Base-by-base conservation (phyloP, 495 filamentous ascomycete species). In the Penicillium longicatenatum region DNA sequence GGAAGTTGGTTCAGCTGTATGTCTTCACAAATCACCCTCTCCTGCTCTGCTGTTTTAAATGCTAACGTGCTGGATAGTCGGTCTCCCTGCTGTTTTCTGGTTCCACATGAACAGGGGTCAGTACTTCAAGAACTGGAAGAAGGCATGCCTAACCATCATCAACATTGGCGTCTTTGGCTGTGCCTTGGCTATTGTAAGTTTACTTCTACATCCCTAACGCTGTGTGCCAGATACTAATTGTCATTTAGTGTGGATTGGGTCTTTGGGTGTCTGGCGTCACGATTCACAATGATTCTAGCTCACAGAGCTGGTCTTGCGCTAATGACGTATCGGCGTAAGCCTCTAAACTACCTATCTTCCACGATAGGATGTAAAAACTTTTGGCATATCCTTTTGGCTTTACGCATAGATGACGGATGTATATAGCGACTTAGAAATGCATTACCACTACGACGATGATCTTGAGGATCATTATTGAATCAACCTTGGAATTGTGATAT, bases 1-100 rank as follows among this genome's bases (percentile, higher is more conserved):
- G 72, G 69, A 33, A 70, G 61, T 57, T 75, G 71, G 75, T 78
- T 79, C 51, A 78, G 73, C 57, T 75, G 66, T 71, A 66, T 46
- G 69, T 31, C 11, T 47, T 50, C 46, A 49, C 8, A 39, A 12
- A 29, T 26, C 26, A 22, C n/a, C 16, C 31, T 54, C 21, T 21
- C n/a, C 29, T 29, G 17, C 41, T 0, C 29, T 30, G n/a, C 0
- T 19, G 24, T 14, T 54, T 4, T 14, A 44, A 46, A 11, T 35
- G 43, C 62, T 62, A 46, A 59, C 33, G 14, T 51, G 3, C 20
- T 39, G 10, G 19, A 17, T 26, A 70, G 69, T 70, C 29, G 75
- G 77, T 5, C 61, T 76, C 7, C 70, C 70, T 53, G 72, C 73
- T 11, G 64, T 77, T 6, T 77, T 76, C 56, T 76, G 77, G 76